Evolutionary conservation across 148 eudicot genomes (phyloP).

Genomic region (Euryodendron excelsum): DNA sequence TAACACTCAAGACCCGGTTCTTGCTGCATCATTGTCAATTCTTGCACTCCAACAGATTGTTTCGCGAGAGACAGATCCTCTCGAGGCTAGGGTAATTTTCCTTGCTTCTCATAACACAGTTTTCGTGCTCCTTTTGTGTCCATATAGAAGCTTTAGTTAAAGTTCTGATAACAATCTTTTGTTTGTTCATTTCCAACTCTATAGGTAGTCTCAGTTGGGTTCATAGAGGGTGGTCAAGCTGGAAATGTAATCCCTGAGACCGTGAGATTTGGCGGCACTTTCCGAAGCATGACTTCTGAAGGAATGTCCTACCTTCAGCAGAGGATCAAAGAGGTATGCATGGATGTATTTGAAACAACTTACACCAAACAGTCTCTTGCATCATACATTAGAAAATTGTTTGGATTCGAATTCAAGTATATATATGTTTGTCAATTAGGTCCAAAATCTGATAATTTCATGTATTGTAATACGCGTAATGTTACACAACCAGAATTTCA

Average conservation of each 20-base stretch:
- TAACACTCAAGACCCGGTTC: slow-evolving; percentile 20
- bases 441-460: no score
- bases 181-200: background rate
- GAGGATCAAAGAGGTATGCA: slow-evolving; percentile 33
- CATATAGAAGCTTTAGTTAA: background rate
- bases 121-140: background rate
- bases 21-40: slow-evolving; percentile 30
- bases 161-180: background rate
- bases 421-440: no score
- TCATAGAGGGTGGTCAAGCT: slow-evolving; percentile 23
- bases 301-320: slow-evolving; percentile 24
- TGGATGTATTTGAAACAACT: background rate
- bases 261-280: slow-evolving; percentile 37
- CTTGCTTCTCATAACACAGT: no score
- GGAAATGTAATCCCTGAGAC: slow-evolving; percentile 28
- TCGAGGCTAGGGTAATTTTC: slow-evolving; percentile 22
- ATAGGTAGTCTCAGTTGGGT: slow-evolving; percentile 30
- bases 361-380: background rate
- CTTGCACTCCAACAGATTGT: slow-evolving; percentile 39
- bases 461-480: no score
- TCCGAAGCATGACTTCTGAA: slow-evolving; percentile 29
- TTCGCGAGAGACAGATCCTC: slow-evolving; percentile 42
- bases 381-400: no score
- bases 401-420: no score
- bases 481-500: no score